Conservation (phyloP, 129 eudicot genomes). For the Deinandra increscens region DNA sequence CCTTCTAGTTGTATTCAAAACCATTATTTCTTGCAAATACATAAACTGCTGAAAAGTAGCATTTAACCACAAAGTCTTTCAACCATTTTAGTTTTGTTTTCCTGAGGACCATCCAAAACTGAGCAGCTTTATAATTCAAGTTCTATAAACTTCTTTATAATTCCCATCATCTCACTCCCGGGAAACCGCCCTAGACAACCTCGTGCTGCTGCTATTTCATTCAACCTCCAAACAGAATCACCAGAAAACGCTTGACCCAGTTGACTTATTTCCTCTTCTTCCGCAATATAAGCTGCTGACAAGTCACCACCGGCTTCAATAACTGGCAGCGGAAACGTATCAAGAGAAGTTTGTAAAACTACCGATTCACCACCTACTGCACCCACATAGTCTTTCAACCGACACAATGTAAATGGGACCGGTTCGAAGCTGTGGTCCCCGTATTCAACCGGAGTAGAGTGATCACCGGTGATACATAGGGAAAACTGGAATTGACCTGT, state of each 20-base stretch:
- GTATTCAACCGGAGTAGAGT: constrained; percentile 95
- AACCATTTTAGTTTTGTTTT: neutral
- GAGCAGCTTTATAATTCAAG: constrained; percentile 26
- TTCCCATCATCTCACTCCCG: constrained; percentile 94
- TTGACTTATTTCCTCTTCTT: constrained; percentile 26
- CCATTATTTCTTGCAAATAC: no score
- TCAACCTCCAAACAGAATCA: constrained; percentile 64
- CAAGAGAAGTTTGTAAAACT: constrained; percentile 57
- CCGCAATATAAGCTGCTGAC: constrained; percentile 19
- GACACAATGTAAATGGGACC: constrained; percentile 80
- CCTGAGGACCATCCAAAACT: neutral
- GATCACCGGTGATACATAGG: constrained; percentile 91
- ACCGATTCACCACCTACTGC: constrained; percentile 76
- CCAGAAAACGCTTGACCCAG: constrained; percentile 42
- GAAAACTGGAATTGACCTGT: constrained; percentile 59
- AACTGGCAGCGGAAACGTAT: constrained; percentile 75
- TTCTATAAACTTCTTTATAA: constrained; percentile 60
- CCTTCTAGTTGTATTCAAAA: no score
- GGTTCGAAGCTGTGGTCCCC: constrained; percentile 99
- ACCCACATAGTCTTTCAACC: constrained; percentile 70
- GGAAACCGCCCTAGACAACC: constrained; percentile 95
- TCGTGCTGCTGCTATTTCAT: constrained; percentile 74
- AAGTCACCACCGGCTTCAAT: constrained; percentile 60
- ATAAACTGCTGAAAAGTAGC: no score
- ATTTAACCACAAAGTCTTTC: no score